Evolutionary conservation across 2,329 filamentous ascomycete species (phyloP), one percentile per base, ranked within the genome.

Genomic region (Aspergillus persii): DNA sequence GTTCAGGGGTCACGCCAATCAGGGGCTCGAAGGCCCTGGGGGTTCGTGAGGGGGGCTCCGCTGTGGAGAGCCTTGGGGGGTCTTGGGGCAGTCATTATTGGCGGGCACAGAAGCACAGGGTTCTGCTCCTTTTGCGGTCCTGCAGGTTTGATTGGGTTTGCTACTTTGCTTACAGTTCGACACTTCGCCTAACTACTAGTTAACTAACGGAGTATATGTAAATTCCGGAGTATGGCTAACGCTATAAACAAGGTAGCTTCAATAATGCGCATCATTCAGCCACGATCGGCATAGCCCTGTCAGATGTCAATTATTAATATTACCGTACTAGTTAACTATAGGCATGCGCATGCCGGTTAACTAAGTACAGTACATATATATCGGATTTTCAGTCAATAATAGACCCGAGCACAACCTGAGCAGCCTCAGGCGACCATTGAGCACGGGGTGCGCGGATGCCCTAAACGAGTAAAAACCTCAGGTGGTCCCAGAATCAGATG

Each of bases 31-130:
- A n/a, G 12, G 49, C 59, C 58, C 62, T 60, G 57, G 48, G 53
- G 47, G 63, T 67, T 67, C 65, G 56, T 64, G 63, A 58, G 50
- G 46, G 23, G 5, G 6, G 12, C 2, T 23, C 12, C 41, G 26
- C 53, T 31, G 18, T 47, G 44, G 18, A 26, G 6, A 9, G n/a
- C 3, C 18, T 2, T 23, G 18, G 18, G 18, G 18, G 18, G 18
- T 23, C 18, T 23, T 23, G 18, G 18, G 18, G 18, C 18, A 23
- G 18, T 23, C 18, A 23, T 23, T 23, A 23, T 23, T 23, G 18
- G 2, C 18, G 18, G 18, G 18, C 18, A 23, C 18, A 23, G 18
- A 23, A 23, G 31, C 8, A 8, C 51, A 29, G 26, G 46, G n/a
- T 36, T 23, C n/a, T 30, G 39, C 53, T 26, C 23, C 27, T 56